Evolutionary conservation across 768 basidiomycete species (phyloP).

Genomic region (Suillus clintonianus): DNA sequence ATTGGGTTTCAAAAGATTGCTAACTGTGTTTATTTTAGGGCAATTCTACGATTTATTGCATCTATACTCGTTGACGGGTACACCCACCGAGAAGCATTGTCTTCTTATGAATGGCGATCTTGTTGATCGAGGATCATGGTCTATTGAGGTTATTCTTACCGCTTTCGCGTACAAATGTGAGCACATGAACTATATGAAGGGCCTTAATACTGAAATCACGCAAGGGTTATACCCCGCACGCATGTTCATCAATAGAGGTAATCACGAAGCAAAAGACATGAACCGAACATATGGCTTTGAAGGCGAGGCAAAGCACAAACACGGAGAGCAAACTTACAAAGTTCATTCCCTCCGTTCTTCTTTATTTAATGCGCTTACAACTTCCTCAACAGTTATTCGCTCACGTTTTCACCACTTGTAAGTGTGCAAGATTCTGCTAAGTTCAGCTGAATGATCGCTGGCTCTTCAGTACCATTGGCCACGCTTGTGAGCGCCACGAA

Average conservation of each 20-base stretch:
- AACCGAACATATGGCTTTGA: conserved; percentile 93
- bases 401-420: conserved; percentile 88
- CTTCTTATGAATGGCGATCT: conserved; percentile 94
- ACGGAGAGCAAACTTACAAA: conserved; percentile 94
- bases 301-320: conserved; percentile 95
- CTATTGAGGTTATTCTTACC: conserved; percentile 88
- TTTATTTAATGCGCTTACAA: conserved; percentile 1
- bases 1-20: background rate
- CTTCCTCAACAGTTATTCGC: conserved; percentile 71
- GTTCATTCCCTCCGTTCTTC: conserved; percentile 33
- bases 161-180: conserved; percentile 95
- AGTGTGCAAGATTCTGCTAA: conserved; percentile 28
- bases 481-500: conserved; percentile 80
- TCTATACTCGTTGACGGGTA: conserved; percentile 81
- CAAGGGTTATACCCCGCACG: conserved; percentile 87
- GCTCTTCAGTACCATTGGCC: conserved; percentile 77
- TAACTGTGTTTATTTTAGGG: conserved; percentile 45
- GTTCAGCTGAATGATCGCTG: conserved; percentile 6
- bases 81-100: conserved; percentile 83
- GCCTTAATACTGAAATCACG: conserved; percentile 12
- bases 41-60: conserved; percentile 96
- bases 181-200: conserved; percentile 24
- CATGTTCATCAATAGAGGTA: conserved; percentile 94
- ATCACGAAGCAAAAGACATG: conserved; percentile 98
- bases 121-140: conserved; percentile 97